Percentiles rank a stretch among this genome's conserved stretches.
Conservation (phyloP, 2,329 filamentous ascomycete species). For the Neonectria ditissima region DNA sequence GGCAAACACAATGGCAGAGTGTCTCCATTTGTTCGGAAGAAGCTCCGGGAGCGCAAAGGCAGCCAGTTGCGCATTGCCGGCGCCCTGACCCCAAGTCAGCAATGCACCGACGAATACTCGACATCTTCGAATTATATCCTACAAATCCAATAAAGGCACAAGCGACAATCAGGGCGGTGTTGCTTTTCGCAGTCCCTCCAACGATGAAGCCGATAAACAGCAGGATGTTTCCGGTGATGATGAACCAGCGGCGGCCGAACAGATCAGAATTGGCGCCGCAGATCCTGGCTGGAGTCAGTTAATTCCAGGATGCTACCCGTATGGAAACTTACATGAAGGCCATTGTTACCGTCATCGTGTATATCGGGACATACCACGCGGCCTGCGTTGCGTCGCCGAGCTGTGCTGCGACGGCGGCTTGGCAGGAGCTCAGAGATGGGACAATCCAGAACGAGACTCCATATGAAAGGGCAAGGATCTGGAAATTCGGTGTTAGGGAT, state of each 20-base stretch:
- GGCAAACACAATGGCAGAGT: slow-evolving; percentile 57
- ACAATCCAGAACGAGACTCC: slow-evolving; percentile 56
- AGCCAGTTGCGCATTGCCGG: slow-evolving; percentile 57
- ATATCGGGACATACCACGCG: slow-evolving; percentile 52
- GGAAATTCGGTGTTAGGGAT: not conserved
- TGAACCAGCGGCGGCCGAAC: slow-evolving; percentile 52
- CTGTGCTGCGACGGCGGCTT: slow-evolving; percentile 47
- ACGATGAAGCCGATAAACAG: slow-evolving; percentile 38
- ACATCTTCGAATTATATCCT: not conserved
- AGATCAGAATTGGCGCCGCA: slow-evolving; percentile 59
- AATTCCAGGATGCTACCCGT: too few relatives aligned
- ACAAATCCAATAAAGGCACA: slow-evolving; percentile 56
- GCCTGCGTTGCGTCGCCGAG: slow-evolving; percentile 49
- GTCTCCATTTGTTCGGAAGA: slow-evolving; percentile 61
- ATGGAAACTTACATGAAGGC: slow-evolving; percentile 48
- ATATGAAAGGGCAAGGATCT: slow-evolving; percentile 51
- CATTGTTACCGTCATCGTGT: slow-evolving; percentile 56
- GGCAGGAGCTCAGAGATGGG: slow-evolving; percentile 48
- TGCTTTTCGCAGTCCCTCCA: slow-evolving; percentile 54
- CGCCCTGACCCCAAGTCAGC: slow-evolving; percentile 42
- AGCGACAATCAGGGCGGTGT: slow-evolving; percentile 53
- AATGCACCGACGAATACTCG: too few relatives aligned
- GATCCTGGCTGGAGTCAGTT: slow-evolving; percentile 36
- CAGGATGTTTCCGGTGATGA: slow-evolving; percentile 25
- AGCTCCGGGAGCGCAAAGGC: slow-evolving; percentile 61